Evolutionary conservation across 106 monocot genomes (phyloP).

Genomic region (Acanthochlamys bracteata): DNA sequence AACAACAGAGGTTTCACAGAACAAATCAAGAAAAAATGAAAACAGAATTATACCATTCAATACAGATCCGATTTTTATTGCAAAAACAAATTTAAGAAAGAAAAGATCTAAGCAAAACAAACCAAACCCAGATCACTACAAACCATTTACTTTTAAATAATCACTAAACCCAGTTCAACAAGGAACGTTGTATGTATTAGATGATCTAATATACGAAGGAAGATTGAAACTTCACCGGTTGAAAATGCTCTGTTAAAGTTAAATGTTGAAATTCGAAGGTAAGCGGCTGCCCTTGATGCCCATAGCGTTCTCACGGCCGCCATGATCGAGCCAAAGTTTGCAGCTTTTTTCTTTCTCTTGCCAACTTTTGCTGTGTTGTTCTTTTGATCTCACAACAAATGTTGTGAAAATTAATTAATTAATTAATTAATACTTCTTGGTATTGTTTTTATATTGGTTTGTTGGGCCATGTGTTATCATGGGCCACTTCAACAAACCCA

Average conservation of each 20-base stretch:
- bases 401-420: not conserved
- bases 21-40: not conserved
- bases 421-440: too few species aligned
- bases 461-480: too few species aligned
- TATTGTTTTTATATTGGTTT: too few species aligned
- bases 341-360: not conserved
- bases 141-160: too few species aligned
- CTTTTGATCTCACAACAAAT: not conserved
- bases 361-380: not conserved
- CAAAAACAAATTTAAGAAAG: not conserved
- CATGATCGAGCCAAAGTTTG: slow-evolving; percentile 10
- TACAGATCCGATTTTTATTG: not conserved
- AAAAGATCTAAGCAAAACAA: too few species aligned
- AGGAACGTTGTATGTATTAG: not conserved
- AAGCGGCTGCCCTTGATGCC: slow-evolving; percentile 74
- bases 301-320: slow-evolving; percentile 38
- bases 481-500: too few species aligned
- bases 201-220: not conserved
- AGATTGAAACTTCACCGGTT: slow-evolving; percentile 26
- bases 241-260: slow-evolving; percentile 59
- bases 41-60: not conserved
- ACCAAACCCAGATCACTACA: too few species aligned
- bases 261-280: slow-evolving; percentile 69
- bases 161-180: too few species aligned
- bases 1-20: not conserved